Evolutionary conservation across 2,329 filamentous ascomycete species (phyloP).

Genomic region (Sphaerulina musiva): DNA sequence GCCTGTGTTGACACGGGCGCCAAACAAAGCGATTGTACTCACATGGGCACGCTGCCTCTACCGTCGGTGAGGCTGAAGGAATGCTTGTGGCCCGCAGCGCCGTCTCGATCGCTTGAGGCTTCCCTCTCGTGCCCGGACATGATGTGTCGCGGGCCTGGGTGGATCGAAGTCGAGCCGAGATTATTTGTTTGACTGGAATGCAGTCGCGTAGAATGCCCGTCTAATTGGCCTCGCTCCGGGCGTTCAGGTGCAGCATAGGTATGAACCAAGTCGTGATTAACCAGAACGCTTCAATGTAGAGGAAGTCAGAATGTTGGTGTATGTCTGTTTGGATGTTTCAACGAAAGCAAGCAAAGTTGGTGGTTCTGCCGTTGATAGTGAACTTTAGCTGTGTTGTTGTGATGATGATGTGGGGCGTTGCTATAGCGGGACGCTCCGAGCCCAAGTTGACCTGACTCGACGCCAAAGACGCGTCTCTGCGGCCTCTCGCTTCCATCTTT

Average conservation of each 20-base stretch:
- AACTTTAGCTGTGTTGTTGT: not conserved
- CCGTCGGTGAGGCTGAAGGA: constrained; percentile 20
- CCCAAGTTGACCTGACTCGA: too few relatives aligned
- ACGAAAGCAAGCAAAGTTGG: not conserved
- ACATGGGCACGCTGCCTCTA: constrained; percentile 24
- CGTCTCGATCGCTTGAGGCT: constrained; percentile 18
- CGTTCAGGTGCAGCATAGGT: constrained; percentile 6
- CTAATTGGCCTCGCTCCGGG: constrained; percentile 3
- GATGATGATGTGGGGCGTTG: too few relatives aligned
- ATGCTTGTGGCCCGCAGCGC: constrained; percentile 16
- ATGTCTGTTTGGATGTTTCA: not conserved
- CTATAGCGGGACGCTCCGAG: too few relatives aligned
- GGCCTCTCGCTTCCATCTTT: too few relatives aligned
- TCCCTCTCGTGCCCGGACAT: constrained; percentile 20
- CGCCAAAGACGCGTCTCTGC: too few relatives aligned
- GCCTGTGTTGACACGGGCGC: constrained; percentile 1
- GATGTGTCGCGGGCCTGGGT: not conserved
- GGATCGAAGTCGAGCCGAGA: not conserved
- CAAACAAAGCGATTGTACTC: constrained; percentile 17
- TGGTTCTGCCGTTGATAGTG: not conserved
- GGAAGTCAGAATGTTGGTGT: not conserved
- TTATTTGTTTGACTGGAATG: constrained; percentile 1
- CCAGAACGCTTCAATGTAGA: not conserved
- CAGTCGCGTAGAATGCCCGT: not conserved
- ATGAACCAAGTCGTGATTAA: not conserved